Base-by-base conservation (phyloP, 23 red algal species). In the Gracilariopsis chorda region DNA sequence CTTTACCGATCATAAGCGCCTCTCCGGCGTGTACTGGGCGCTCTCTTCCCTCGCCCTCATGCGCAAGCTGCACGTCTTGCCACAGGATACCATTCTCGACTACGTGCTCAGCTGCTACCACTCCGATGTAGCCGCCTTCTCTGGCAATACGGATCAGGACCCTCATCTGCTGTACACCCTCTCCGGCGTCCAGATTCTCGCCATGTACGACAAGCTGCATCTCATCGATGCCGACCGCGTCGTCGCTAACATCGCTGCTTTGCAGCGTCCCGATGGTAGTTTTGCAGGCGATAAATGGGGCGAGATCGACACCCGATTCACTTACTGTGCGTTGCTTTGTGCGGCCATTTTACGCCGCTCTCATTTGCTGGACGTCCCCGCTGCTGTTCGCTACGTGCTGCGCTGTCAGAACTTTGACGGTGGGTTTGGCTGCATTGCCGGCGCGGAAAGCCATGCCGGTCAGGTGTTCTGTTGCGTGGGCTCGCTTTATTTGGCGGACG, bases 401-500 rank as follows among this genome's bases (percentile, higher is more conserved):
- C 46, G 27, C 47, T 98, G 96, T 43, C 28, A 74, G 33, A 98
- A 98, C 77, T 95, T 95, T 91, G 96, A 98, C 44, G 96, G 96
- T 23, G 96, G 96, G 7, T 98, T 96, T 70, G 96, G 96, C 16
- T 93, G 93, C 48, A 95, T 98, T 19, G 93, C 93, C 16, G 92
- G 83, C 20, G 96, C 96, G 35, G 96, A 98, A 74, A 94, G 88
- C 8, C 96, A 98, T 77, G 94, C 93, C 25, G 96, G 96, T 36
- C 96, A 98, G 90, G 79, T 98, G 1, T 98, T 98, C 68, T 98
- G 96, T 70, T 95, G 93, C 48, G 51, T 98, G 27, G 96, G 93
- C 33, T 88, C 86, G 63, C 84, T 98, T 41, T 42, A 40, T 67
- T 74, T 98, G 33, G 82, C 79, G 5, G 84, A 61, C 48, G 91